Base-by-base conservation (phyloP, 1,139 yeast genomes). In the Yamadazyma sp. region DNA sequence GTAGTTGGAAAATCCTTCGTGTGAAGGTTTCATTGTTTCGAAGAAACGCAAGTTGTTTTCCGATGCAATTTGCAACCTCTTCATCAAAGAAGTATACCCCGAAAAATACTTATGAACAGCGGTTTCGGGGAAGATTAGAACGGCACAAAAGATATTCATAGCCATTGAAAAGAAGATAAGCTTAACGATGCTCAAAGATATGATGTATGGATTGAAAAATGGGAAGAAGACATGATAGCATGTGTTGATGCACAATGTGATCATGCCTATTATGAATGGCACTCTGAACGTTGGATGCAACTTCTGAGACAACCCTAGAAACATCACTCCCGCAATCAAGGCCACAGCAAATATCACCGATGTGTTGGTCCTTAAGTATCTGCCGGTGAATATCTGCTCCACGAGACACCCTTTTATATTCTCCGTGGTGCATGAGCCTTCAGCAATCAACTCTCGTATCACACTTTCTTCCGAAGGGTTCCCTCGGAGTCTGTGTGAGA, bases 91-190 rank as follows among this genome's bases (percentile, higher is more conserved):
- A 1, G 44, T 31, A 11, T 49, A 38, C 2, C 59, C 61, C 7
- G 45, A 42, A 25, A 63, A 48, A 38, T 52, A 62, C 24, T 43
- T 48, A 43, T 37, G 53, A 34, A 52, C 57, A 4, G 71, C 54
- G 4, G 70, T 59, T n/a, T 51, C 47, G 1, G 73, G 73, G 41
- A 58, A 66, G 1, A 66, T 45, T 2, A 64, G 18, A 2, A 54
- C 23, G 1, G 60, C 31, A 2, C 49, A 38, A 1, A 57, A 34
- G 4, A 61, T 40, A 21, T 51, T 52, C 10, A 57, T 25, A 1
- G 56, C 59, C 31, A 56, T 46, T 2, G 62, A 43, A 7, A 64
- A 18, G 3, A 62, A 65, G 36, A 57, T 48, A 1, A 66, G 61
- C 32, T 54, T 60, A 2, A 62, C 23, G 2, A 63, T 50, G 0